Conservation (phyloP, 306 rosid genomes). For the Cicer cuneatum region DNA sequence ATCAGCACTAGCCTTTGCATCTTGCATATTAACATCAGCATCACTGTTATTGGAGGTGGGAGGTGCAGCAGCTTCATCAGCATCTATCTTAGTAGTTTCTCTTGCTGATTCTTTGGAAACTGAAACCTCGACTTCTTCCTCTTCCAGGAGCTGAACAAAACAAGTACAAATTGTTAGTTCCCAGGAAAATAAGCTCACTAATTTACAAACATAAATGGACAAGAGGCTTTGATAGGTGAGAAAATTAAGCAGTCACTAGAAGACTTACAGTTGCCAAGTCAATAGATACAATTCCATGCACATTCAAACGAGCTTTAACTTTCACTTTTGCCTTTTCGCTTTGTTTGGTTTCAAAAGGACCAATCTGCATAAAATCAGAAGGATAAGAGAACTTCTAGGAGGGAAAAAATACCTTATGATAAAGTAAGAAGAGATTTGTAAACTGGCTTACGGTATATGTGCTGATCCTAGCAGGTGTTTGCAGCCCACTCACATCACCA, state of each 20-base stretch:
- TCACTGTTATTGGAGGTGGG: slow-evolving; percentile 50
- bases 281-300: slow-evolving; percentile 80
- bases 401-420: not conserved
- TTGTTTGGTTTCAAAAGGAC: slow-evolving; percentile 74
- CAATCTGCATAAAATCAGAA: slow-evolving; percentile 64
- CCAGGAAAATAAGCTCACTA: too few relatives aligned
- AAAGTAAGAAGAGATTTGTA: not conserved
- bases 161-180: not conserved
- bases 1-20: slow-evolving; percentile 67
- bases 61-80: slow-evolving; percentile 70
- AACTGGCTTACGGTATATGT: slow-evolving; percentile 68
- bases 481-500: slow-evolving; percentile 64
- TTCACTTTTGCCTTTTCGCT: slow-evolving; percentile 70
- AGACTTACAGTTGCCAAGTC: slow-evolving; percentile 81
- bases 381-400: not conserved
- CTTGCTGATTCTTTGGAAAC: slow-evolving; percentile 64
- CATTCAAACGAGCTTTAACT: slow-evolving; percentile 77
- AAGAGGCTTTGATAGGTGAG: not conserved
- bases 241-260: not conserved
- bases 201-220: not conserved
- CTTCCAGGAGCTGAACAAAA: slow-evolving; percentile 67
- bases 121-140: slow-evolving; percentile 82
- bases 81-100: slow-evolving; percentile 72
- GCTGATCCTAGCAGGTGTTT: slow-evolving; percentile 73
- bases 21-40: slow-evolving; percentile 79